Percentiles rank a stretch among this genome's conserved stretches.
Evolutionary conservation across 169 alveolate genomes (phyloP).

Genomic region (Plasmodium fragile): DNA sequence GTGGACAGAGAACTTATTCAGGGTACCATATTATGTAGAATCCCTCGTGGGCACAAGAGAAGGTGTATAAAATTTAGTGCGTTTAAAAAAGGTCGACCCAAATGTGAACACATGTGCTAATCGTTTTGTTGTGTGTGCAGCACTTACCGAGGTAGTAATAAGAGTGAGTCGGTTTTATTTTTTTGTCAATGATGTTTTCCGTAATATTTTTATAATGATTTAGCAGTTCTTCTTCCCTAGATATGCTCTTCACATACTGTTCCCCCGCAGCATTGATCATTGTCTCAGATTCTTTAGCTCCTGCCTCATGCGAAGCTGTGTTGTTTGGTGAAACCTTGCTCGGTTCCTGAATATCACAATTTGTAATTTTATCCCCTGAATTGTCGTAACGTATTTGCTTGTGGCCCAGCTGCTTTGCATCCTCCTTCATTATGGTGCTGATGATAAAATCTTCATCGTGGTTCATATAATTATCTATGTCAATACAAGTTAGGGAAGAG

Average conservation of each 20-base stretch:
- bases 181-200: constrained; percentile 58
- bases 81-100: not conserved
- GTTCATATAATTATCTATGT: constrained; percentile 51
- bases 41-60: not conserved
- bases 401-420: not conserved
- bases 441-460: constrained; percentile 71
- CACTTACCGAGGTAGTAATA: constrained; percentile 66
- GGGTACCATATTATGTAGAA: not conserved
- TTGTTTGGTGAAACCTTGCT: not conserved
- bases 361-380: not conserved
- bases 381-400: not conserved
- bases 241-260: not conserved
- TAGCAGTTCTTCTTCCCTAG: constrained; percentile 57
- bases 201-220: constrained; percentile 66
- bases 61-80: not conserved
- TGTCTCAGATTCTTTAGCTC: not conserved
- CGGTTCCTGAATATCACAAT: not conserved
- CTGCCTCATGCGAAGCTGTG: not conserved
- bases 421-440: constrained; percentile 11
- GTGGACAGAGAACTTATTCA: not conserved
- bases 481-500: constrained; percentile 66
- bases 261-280: not conserved
- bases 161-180: constrained; percentile 67
- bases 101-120: not conserved
- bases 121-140: not conserved